Conservation (phyloP, 768 basidiomycete genomes). For the Hericium coralloides region DNA sequence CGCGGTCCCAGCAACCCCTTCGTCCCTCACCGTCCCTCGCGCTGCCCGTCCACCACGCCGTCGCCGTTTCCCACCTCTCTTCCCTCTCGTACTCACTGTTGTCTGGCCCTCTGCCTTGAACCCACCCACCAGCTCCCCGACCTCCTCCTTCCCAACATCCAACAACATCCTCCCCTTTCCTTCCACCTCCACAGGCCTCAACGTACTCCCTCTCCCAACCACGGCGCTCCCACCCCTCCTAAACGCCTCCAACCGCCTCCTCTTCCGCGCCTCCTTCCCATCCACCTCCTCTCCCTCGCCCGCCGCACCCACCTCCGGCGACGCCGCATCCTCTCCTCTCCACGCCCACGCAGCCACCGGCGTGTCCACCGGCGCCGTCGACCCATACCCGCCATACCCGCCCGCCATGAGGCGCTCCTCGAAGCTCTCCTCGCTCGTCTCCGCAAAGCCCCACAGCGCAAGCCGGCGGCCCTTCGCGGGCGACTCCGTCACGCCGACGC, state of each 20-base stretch:
- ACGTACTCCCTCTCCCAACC: slow-evolving; percentile 23
- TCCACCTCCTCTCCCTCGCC: slow-evolving; percentile 16
- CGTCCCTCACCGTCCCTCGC: neutral
- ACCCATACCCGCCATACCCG: slow-evolving; percentile 65
- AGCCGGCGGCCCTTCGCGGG: slow-evolving; percentile 66
- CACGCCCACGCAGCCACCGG: slow-evolving; percentile 26
- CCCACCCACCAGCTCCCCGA: slow-evolving; percentile 16
- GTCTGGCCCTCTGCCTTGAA: slow-evolving; percentile 2
- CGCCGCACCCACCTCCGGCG: slow-evolving; percentile 17
- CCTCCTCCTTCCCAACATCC: slow-evolving; percentile 40
- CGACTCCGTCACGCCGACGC: slow-evolving; percentile 59
- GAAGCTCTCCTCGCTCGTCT: slow-evolving; percentile 58
- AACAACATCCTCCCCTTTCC: slow-evolving; percentile 67
- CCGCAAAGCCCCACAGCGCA: slow-evolving; percentile 41
- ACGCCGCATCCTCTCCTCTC: slow-evolving; percentile 33
- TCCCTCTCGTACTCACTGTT: slow-evolving; percentile 30
- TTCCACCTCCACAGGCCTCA: slow-evolving; percentile 57
- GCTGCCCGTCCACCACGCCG: slow-evolving; percentile 2
- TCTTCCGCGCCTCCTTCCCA: slow-evolving; percentile 61
- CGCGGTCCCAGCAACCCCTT: neutral
- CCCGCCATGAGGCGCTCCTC: slow-evolving; percentile 80
- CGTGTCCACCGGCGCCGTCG: slow-evolving; percentile 13
- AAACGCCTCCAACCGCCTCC: slow-evolving; percentile 63
- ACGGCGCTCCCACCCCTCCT: slow-evolving; percentile 25
- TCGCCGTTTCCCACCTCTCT: slow-evolving; percentile 22